Evolutionary conservation across 2,329 filamentous ascomycete genomes (phyloP).

Genomic region (Neonectria sp.): DNA sequence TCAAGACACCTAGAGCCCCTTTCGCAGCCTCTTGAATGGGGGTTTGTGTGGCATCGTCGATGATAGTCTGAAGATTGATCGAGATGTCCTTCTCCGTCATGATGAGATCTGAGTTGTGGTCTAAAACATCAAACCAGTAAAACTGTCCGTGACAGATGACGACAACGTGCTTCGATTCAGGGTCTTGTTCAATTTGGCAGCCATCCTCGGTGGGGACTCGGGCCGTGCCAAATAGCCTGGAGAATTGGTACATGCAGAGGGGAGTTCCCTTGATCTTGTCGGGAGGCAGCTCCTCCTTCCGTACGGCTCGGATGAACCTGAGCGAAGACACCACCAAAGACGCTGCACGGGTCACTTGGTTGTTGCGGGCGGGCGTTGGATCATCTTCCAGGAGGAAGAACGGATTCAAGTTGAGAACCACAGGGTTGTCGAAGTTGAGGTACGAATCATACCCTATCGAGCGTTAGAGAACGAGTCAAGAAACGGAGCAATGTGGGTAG

Average conservation of each 20-base stretch:
- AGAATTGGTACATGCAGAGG: slow-evolving; percentile 98
- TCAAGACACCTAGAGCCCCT: slow-evolving; percentile 91
- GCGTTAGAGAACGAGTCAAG: slow-evolving; percentile 25
- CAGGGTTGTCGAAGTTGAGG: slow-evolving; percentile 96
- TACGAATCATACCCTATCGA: slow-evolving; percentile 95
- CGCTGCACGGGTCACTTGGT: slow-evolving; percentile 94
- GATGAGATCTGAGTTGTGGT: slow-evolving; percentile 94
- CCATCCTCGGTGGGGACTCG: slow-evolving; percentile 94
- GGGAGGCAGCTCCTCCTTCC: slow-evolving; percentile 92
- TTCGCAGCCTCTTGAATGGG: slow-evolving; percentile 97
- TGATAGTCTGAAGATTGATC: slow-evolving; percentile 91
- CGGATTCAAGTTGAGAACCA: slow-evolving; percentile 96
- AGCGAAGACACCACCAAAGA: slow-evolving; percentile 92
- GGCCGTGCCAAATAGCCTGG: slow-evolving; percentile 93
- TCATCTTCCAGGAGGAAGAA: slow-evolving; percentile 99
- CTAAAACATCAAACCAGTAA: slow-evolving; percentile 98
- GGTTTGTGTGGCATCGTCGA: slow-evolving; percentile 90
- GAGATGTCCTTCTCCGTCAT: slow-evolving; percentile 97
- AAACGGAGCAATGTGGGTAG: neutral
- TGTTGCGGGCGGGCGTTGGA: slow-evolving; percentile 94
- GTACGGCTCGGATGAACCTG: slow-evolving; percentile 92
- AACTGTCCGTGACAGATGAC: slow-evolving; percentile 96
- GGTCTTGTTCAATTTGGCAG: slow-evolving; percentile 96
- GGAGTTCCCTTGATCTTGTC: slow-evolving; percentile 88
- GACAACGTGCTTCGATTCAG: slow-evolving; percentile 92